These are phyloP conservation scores for Botryotinia calthae DNA, from an alignment of 2,329 filamentous ascomycete species.

Conservation along the genomic window DNA sequence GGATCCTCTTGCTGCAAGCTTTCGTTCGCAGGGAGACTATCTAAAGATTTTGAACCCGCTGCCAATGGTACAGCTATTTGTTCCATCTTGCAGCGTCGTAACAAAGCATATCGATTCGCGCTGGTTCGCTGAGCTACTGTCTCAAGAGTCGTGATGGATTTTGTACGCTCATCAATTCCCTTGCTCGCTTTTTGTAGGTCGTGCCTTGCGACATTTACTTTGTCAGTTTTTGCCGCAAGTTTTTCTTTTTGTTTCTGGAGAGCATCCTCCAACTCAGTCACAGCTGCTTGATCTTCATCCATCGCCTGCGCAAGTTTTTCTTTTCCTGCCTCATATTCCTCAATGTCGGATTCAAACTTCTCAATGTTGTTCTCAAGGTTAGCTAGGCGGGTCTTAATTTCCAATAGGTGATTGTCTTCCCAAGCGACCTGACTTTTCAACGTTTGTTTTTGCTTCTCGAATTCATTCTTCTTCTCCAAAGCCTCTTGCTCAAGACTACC, in stretches of 20 bases:
- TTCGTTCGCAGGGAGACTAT: slow-evolving; percentile 85
- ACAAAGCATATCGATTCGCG: slow-evolving; percentile 75
- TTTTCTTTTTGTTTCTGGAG: slow-evolving; percentile 67
- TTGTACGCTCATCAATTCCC: slow-evolving; percentile 73
- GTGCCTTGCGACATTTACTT: slow-evolving; percentile 72
- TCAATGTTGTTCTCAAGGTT: slow-evolving; percentile 64
- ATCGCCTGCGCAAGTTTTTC: slow-evolving; percentile 70
- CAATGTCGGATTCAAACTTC: slow-evolving; percentile 66
- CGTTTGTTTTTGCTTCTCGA: slow-evolving; percentile 77
- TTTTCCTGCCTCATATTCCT: slow-evolving; percentile 69
- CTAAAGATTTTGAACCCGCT: slow-evolving; percentile 67
- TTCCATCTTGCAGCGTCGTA: slow-evolving; percentile 89
- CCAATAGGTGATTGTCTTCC: slow-evolving; percentile 52
- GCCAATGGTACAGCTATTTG: slow-evolving; percentile 83
- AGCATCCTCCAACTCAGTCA: slow-evolving; percentile 71
- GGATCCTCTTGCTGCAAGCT: slow-evolving; percentile 71
- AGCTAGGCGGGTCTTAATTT: slow-evolving; percentile 66
- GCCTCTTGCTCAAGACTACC: slow-evolving; percentile 89
- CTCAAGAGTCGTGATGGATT: slow-evolving; percentile 76
- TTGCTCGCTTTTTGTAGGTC: slow-evolving; percentile 83
- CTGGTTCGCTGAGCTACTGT: slow-evolving; percentile 82
- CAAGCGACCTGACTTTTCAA: slow-evolving; percentile 61
- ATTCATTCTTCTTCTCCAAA: slow-evolving; percentile 80
- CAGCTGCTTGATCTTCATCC: slow-evolving; percentile 69
- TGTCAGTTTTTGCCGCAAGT: slow-evolving; percentile 67